Evolutionary conservation across 2,329 filamentous ascomycete genomes (phyloP).

Genomic region (Xylaria sp.): DNA sequence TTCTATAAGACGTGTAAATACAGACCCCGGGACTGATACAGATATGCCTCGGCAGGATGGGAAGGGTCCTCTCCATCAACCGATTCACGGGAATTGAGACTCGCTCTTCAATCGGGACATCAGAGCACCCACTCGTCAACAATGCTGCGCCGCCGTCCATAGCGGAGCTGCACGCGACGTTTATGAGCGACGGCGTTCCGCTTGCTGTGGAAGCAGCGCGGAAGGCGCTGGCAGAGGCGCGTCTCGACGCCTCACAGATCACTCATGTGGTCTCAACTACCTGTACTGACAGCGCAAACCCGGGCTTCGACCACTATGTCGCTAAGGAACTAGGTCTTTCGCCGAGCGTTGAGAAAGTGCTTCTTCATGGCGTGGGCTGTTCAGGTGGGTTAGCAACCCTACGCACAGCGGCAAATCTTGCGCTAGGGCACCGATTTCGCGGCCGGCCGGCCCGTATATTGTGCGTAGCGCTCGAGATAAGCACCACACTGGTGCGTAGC

Average conservation of each 20-base stretch:
- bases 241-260: conserved; percentile 61
- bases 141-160: conserved; percentile 62
- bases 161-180: conserved; percentile 63
- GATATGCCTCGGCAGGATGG: conserved; percentile 59
- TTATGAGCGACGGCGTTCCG: conserved; percentile 67
- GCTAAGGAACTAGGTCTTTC: conserved; percentile 66
- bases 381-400: conserved; percentile 70
- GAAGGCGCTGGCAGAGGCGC: conserved; percentile 66
- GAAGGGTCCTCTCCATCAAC: conserved; percentile 71
- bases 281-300: conserved; percentile 75
- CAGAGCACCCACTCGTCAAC: conserved; percentile 71
- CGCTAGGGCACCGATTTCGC: conserved; percentile 68
- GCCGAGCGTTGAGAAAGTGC: conserved; percentile 69
- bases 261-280: conserved; percentile 75
- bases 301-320: conserved; percentile 74
- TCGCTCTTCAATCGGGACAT: conserved; percentile 69
- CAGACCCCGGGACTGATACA: not conserved
- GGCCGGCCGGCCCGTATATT: conserved; percentile 70
- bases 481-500: conserved; percentile 69
- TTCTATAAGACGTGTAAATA: not conserved
- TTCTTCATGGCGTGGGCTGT: conserved; percentile 74
- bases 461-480: conserved; percentile 72
- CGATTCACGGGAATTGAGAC: conserved; percentile 71
- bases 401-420: conserved; percentile 73
- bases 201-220: conserved; percentile 64